phyloP scores from a whole-genome alignment of 352 stramenopile genomes.

The Aphanomyces euteiches region DNA sequence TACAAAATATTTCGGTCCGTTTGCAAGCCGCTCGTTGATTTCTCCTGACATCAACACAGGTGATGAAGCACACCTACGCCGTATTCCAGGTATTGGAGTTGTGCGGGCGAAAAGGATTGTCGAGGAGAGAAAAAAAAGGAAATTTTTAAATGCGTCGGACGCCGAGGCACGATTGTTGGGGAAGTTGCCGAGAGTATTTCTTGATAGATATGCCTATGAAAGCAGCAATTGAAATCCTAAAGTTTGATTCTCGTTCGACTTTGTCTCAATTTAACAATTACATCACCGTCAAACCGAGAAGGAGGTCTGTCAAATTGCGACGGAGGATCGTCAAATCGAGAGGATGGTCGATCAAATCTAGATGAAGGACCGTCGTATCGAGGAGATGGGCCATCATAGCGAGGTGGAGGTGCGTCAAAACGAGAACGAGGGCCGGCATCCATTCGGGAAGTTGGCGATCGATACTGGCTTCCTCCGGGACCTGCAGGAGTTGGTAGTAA shows the following conservation, averaged over 20 bases:
- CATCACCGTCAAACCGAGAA: not conserved
- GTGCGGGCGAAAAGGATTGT: not conserved
- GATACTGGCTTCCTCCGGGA: not conserved
- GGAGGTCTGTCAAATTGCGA: not conserved
- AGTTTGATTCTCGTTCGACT: conserved; percentile 1
- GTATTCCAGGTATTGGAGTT: conserved; percentile 3
- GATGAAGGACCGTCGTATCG: not conserved
- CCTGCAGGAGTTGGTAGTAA: not conserved
- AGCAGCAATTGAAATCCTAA: not conserved
- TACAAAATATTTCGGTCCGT: not conserved
- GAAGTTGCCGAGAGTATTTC: not conserved
- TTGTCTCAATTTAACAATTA: not conserved
- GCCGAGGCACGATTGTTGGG: not conserved
- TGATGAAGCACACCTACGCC: conserved; percentile 3
- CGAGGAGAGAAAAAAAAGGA: not conserved
- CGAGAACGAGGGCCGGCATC: conserved; percentile 3
- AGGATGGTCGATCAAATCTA: conserved; percentile 1
- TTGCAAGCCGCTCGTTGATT: conserved; percentile 1
- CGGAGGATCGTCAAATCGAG: conserved; percentile 2
- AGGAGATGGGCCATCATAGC: not conserved
- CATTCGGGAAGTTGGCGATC: not conserved
- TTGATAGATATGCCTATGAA: not conserved
- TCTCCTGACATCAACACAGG: not conserved
- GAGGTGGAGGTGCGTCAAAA: not conserved
- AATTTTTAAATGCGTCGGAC: not conserved